Evolutionary conservation across 208 protist species (phyloP).

Genomic region (Trichomonas vaginalis): DNA sequence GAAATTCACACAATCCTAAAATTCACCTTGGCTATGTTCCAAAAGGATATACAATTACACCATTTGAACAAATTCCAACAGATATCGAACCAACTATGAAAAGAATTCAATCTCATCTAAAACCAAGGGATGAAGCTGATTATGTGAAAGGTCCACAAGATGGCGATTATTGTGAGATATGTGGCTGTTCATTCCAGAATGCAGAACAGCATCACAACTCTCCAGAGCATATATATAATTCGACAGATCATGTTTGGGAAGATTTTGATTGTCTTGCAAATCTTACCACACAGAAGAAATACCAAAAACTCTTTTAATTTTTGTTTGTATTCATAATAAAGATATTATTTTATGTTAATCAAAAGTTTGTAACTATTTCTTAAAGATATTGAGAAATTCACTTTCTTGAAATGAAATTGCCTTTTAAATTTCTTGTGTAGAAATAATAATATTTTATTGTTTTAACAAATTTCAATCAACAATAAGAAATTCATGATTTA

Average conservation of each 20-base stretch:
- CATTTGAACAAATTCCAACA: background rate
- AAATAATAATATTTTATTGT: no score
- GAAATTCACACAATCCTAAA: background rate
- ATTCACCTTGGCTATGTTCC: background rate
- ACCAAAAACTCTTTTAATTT: no score
- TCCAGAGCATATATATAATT: background rate
- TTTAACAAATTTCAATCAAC: no score
- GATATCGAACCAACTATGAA: background rate
- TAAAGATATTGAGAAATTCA: no score
- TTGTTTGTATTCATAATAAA: no score
- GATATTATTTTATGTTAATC: no score
- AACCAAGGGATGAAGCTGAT: background rate
- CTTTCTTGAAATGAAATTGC: no score
- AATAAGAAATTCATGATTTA: no score
- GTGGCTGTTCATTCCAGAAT: background rate
- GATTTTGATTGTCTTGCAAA: background rate
- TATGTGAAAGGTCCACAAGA: background rate
- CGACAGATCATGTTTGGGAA: background rate
- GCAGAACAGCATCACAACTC: background rate
- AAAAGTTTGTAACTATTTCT: no score
- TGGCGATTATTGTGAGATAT: background rate
- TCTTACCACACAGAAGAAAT: background rate
- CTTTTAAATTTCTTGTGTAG: no score
- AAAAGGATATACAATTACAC: background rate
- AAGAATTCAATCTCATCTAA: background rate